Conservation (phyloP, 768 basidiomycete species). For the Favolaschia claudopus region DNA sequence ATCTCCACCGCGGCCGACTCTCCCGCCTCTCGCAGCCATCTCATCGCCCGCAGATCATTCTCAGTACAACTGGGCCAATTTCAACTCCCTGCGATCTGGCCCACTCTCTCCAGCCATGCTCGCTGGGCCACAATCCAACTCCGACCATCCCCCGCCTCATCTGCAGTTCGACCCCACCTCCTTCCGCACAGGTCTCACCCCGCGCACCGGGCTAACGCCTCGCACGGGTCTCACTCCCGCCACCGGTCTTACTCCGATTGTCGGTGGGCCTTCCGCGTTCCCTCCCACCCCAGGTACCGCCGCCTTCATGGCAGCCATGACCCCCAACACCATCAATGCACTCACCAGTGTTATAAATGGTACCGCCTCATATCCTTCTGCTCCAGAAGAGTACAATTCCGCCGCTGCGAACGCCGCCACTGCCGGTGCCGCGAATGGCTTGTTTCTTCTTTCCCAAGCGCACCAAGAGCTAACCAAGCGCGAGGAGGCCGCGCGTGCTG, state of each 20-base stretch:
- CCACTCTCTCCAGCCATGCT: conserved; percentile 98
- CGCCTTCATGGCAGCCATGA: conserved; percentile 86
- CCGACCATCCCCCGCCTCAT: conserved; percentile 40
- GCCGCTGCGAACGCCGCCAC: conserved; percentile 59
- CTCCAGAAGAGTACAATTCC: conserved; percentile 45
- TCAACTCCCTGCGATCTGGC: conserved; percentile 88
- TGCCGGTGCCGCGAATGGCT: conserved; percentile 83
- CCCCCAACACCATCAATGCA: conserved; percentile 78
- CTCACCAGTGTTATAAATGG: conserved; percentile 80
- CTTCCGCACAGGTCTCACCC: conserved; percentile 90
- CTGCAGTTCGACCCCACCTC: conserved; percentile 72
- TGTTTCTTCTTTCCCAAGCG: conserved; percentile 93
- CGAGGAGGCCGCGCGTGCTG: conserved; percentile 72
- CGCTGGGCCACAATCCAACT: conserved; percentile 74
- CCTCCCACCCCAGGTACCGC: conserved; percentile 91
- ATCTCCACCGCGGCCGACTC: conserved; percentile 69
- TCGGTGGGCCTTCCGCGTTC: conserved; percentile 76
- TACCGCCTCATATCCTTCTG: conserved; percentile 57
- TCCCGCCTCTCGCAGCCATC: conserved; percentile 84
- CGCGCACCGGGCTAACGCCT: conserved; percentile 84
- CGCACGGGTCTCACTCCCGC: conserved; percentile 82
- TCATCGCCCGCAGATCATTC: conserved; percentile 71
- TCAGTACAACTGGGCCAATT: conserved; percentile 75
- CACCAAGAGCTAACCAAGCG: conserved; percentile 96
- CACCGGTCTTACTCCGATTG: conserved; percentile 82